Conservation (phyloP, 306 rosid genomes). For the Vachellia collinsii region DNA sequence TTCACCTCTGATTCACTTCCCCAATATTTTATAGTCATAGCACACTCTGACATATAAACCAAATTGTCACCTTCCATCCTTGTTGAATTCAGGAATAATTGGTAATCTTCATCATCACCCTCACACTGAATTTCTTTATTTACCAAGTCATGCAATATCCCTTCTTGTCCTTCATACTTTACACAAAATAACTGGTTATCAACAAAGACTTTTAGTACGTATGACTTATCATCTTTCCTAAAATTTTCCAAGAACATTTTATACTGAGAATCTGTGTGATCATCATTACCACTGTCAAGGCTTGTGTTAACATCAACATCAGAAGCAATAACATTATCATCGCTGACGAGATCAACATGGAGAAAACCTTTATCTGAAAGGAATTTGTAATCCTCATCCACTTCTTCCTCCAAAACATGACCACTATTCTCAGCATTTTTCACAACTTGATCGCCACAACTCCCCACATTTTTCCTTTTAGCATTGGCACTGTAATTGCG, state of each 20-base stretch:
- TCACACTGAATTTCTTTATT: constrained; percentile 20
- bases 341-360: constrained; percentile 22
- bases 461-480: constrained; percentile 17
- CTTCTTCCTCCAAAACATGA: constrained; percentile 26
- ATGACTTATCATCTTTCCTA: constrained; percentile 43
- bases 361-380: constrained; percentile 11
- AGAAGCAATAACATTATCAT: background rate
- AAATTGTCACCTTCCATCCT: constrained; percentile 21
- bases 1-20: constrained; percentile 9
- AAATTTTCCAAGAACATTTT: constrained; percentile 41
- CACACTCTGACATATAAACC: background rate
- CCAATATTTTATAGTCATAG: too few relatives aligned
- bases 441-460: background rate
- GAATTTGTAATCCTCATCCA: background rate
- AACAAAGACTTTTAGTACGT: constrained; percentile 25
- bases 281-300: background rate
- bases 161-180: constrained; percentile 39
- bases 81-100: constrained; percentile 24
- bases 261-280: constrained; percentile 40
- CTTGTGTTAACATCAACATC: constrained; percentile 1
- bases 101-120: constrained; percentile 39
- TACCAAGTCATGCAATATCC: constrained; percentile 6
- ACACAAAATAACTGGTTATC: constrained; percentile 23
- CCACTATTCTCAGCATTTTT: background rate
- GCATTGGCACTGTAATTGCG: constrained; percentile 4